Conservation (phyloP, 768 basidiomycete species). For the Trametes cubensis region DNA sequence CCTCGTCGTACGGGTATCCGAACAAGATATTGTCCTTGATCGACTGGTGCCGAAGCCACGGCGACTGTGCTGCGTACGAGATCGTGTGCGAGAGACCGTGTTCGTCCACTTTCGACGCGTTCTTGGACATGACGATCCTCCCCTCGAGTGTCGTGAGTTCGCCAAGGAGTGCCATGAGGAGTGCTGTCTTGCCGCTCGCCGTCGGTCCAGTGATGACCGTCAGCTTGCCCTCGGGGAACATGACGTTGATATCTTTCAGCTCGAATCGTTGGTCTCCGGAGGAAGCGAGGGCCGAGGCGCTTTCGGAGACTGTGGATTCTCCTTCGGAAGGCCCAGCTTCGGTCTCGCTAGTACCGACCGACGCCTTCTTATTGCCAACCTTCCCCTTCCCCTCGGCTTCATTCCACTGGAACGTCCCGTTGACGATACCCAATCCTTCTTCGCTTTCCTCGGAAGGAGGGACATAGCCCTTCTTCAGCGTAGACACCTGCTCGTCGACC, state of each 20-base stretch:
- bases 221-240: slow-evolving; percentile 73
- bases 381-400: slow-evolving; percentile 42
- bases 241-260: slow-evolving; percentile 63
- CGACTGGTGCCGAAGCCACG: slow-evolving; percentile 48
- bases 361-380: slow-evolving; percentile 20
- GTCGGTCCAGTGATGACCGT: slow-evolving; percentile 79
- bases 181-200: slow-evolving; percentile 80
- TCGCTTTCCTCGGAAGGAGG: slow-evolving; percentile 31
- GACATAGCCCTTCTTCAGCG: slow-evolving; percentile 46
- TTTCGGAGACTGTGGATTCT: slow-evolving; percentile 20
- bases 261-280: slow-evolving; percentile 58
- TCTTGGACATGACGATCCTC: slow-evolving; percentile 66
- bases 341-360: slow-evolving; percentile 6
- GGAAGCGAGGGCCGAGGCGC: slow-evolving; percentile 29
- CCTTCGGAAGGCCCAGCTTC: slow-evolving; percentile 8
- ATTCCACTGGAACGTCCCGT: slow-evolving; percentile 61
- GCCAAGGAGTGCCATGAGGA: slow-evolving; percentile 73
- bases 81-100: slow-evolving; percentile 59
- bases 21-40: slow-evolving; percentile 66
- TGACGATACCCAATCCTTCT: slow-evolving; percentile 49
- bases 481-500: slow-evolving; percentile 60
- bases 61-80: slow-evolving; percentile 53
- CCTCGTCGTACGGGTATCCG: slow-evolving; percentile 58
- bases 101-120: slow-evolving; percentile 58
- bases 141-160: slow-evolving; percentile 67